Conservation (phyloP, 192 early-diverging fungal species). For the Mortierella antarctica region DNA sequence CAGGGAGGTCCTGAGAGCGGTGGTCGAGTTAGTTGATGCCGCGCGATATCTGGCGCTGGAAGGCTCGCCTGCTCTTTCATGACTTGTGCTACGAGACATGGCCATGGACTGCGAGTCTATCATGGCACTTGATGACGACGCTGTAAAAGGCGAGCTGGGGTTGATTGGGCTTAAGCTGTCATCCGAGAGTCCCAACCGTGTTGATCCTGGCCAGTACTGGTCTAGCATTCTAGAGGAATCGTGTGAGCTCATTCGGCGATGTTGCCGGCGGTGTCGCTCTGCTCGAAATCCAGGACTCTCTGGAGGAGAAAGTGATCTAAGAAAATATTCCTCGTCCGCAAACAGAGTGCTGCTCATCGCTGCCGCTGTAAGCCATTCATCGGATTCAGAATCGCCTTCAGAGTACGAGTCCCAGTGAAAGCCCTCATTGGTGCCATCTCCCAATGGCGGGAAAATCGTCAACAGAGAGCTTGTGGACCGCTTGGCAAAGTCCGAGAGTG, state of each 20-base stretch:
- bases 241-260: constrained; percentile 35
- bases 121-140: neutral
- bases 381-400: constrained; percentile 36
- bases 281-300: constrained; percentile 16
- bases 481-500: constrained; percentile 36
- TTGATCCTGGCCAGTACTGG: constrained; percentile 50
- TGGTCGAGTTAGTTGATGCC: neutral
- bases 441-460: constrained; percentile 44
- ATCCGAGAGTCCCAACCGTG: constrained; percentile 13
- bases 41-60: neutral
- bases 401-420: constrained; percentile 43
- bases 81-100: constrained; percentile 18
- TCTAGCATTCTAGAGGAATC: constrained; percentile 17
- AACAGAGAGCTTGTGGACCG: constrained; percentile 19
- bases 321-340: constrained; percentile 11
- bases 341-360: constrained; percentile 17
- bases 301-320: constrained; percentile 17
- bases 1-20: neutral
- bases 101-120: constrained; percentile 2
- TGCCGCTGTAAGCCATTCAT: constrained; percentile 16
- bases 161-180: constrained; percentile 26
- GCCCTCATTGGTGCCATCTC: constrained; percentile 48
- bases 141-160: constrained; percentile 6
- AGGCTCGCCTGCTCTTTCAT: constrained; percentile 17
- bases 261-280: neutral